phyloP scores from a whole-genome alignment of 345 rosid genomes.

The Melastoma malabathricum region DNA sequence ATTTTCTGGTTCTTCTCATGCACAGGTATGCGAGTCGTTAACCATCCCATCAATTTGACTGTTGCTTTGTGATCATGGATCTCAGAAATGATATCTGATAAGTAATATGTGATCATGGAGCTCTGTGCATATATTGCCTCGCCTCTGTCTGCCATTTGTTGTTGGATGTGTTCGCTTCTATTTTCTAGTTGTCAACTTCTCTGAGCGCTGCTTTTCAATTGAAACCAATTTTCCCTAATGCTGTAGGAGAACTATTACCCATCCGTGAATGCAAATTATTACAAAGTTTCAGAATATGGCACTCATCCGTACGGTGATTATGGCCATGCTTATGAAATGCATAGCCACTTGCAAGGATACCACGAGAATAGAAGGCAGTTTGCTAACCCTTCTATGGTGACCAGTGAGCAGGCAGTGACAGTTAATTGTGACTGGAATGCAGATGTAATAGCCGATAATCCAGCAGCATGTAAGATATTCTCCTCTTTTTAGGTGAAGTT shows the following conservation, averaged over 20 bases:
- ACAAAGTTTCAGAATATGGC: slow-evolving; percentile 47
- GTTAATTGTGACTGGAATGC: slow-evolving; percentile 28
- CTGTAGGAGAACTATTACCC: slow-evolving; percentile 49
- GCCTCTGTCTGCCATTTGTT: too few relatives aligned
- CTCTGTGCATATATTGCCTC: too few relatives aligned
- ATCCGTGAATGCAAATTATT: slow-evolving; percentile 29
- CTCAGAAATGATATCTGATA: too few relatives aligned
- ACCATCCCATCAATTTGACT: too few relatives aligned
- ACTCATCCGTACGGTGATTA: slow-evolving; percentile 31
- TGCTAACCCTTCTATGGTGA: slow-evolving; percentile 22
- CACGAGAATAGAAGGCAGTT: slow-evolving; percentile 39
- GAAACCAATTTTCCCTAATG: not conserved
- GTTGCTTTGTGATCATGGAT: too few relatives aligned
- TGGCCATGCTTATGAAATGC: slow-evolving; percentile 30
- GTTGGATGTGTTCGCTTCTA: too few relatives aligned
- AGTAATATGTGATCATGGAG: too few relatives aligned
- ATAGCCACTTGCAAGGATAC: slow-evolving; percentile 23
- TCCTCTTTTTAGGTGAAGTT: too few relatives aligned
- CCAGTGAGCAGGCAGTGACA: slow-evolving; percentile 20
- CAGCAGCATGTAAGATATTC: slow-evolving; percentile 45
- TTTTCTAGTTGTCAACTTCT: not conserved
- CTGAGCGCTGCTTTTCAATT: slow-evolving; percentile 1
- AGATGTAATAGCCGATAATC: slow-evolving; percentile 22
- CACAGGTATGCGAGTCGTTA: slow-evolving; percentile 32
- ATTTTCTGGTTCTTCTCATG: slow-evolving; percentile 52